phyloP scores from a whole-genome alignment of 1,139 yeast genomes.

The Yamadazyma siamensis region DNA sequence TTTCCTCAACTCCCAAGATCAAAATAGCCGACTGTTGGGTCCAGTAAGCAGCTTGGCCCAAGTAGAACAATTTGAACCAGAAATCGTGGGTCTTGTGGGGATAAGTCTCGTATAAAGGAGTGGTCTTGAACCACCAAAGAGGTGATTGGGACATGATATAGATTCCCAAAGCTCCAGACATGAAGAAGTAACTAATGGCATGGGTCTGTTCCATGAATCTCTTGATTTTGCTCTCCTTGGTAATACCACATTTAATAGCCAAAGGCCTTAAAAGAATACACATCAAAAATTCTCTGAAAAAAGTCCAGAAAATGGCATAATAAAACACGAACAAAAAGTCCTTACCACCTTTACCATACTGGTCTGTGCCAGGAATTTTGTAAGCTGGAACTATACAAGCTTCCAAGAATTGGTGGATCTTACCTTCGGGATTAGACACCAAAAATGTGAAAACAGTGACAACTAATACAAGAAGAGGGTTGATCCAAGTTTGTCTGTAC shows the following conservation, averaged over 20 bases:
- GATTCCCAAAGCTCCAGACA: slow-evolving; percentile 82
- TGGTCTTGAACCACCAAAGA: slow-evolving; percentile 85
- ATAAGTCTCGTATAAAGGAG: slow-evolving; percentile 71
- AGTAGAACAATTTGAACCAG: slow-evolving; percentile 74
- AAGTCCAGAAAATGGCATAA: slow-evolving; percentile 84
- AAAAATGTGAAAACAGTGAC: slow-evolving; percentile 38
- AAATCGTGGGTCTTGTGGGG: slow-evolving; percentile 80
- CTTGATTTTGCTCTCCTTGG: slow-evolving; percentile 55
- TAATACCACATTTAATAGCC: slow-evolving; percentile 54
- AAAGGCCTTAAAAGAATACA: slow-evolving; percentile 73
- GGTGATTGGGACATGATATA: slow-evolving; percentile 84
- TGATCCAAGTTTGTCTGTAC: slow-evolving; percentile 76
- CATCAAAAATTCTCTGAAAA: slow-evolving; percentile 88
- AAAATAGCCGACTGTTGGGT: slow-evolving; percentile 88
- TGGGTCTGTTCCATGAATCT: slow-evolving; percentile 95
- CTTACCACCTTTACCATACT: slow-evolving; percentile 82
- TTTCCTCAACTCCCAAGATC: slow-evolving; percentile 83
- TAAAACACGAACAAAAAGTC: slow-evolving; percentile 79
- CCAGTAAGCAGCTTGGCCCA: slow-evolving; percentile 97
- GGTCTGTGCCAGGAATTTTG: slow-evolving; percentile 50
- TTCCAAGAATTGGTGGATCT: slow-evolving; percentile 55
- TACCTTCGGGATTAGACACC: slow-evolving; percentile 50
- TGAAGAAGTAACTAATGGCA: slow-evolving; percentile 74
- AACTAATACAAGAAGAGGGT: slow-evolving; percentile 53
- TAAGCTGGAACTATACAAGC: slow-evolving; percentile 71